These are phyloP conservation scores for Hypoxylon sp. DNA, from an alignment of 2,329 filamentous ascomycete genomes.

Conservation along the genomic window DNA sequence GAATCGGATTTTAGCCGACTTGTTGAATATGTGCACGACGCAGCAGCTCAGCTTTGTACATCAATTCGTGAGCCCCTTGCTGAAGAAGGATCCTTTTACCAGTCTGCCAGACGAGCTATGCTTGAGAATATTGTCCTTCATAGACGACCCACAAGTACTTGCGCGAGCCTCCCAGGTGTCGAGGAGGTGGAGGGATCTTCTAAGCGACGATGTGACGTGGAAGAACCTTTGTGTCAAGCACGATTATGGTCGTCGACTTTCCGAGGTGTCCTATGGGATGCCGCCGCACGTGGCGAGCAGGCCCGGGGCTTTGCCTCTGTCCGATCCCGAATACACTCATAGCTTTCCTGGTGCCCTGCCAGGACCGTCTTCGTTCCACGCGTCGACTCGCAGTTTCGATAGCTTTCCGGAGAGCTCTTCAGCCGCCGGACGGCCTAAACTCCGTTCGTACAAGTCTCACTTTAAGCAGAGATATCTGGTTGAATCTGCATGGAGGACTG, in stretches of 20 bases:
- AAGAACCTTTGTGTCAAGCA: constrained; percentile 97
- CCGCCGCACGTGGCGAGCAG: constrained; percentile 51
- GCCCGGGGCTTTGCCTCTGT: constrained; percentile 51
- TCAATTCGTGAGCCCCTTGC: constrained; percentile 90
- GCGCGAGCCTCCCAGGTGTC: constrained; percentile 97
- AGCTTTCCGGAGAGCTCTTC: constrained; percentile 56
- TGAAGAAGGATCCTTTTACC: constrained; percentile 97
- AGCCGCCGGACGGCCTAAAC: constrained; percentile 66
- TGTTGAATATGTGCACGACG: constrained; percentile 94
- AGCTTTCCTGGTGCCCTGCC: constrained; percentile 62
- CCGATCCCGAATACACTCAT: constrained; percentile 54
- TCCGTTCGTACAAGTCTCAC: constrained; percentile 91
- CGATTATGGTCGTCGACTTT: constrained; percentile 77
- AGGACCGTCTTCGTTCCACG: constrained; percentile 51
- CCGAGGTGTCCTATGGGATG: constrained; percentile 60
- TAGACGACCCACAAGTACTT: constrained; percentile 95
- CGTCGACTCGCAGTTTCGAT: constrained; percentile 68
- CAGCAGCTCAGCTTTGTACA: constrained; percentile 96
- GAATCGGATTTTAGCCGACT: constrained; percentile 84
- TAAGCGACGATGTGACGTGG: constrained; percentile 98
- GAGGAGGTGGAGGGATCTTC: constrained; percentile 88
- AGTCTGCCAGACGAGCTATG: constrained; percentile 93
- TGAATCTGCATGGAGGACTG: constrained; percentile 95
- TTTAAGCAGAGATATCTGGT: constrained; percentile 99
- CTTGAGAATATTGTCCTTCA: constrained; percentile 90